A percentile compares a stretch with the other conserved stretches of the same genome.
Conservation (phyloP, 1,284 basidiomycete species). For the Heterobasidion occidentale region DNA sequence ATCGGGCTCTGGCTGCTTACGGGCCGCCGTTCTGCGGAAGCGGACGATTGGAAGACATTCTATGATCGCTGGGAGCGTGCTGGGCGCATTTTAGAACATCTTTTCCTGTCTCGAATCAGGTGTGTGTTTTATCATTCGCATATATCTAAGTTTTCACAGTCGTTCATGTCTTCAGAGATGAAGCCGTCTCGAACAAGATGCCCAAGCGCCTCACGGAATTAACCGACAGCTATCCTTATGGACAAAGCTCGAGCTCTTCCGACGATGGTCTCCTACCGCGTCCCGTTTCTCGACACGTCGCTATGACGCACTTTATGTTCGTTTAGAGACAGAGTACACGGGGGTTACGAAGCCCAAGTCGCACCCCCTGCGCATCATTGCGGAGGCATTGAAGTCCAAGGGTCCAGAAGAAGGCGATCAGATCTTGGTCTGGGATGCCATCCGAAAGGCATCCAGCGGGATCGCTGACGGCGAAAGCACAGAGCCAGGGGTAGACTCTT, state of each 20-base stretch:
- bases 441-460: conserved; percentile 33
- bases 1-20: conserved; percentile 67
- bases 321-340: conserved; percentile 35
- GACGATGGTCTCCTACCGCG: conserved; percentile 41
- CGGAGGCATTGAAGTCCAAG: conserved; percentile 47
- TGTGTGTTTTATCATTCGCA: conserved; percentile 19
- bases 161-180: conserved; percentile 39
- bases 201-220: conserved; percentile 65
- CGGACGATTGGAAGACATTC: conserved; percentile 53
- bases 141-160: not conserved
- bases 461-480: conserved; percentile 6
- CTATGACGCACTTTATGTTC: conserved; percentile 57
- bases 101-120: conserved; percentile 66
- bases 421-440: conserved; percentile 42
- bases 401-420: conserved; percentile 27
- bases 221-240: conserved; percentile 59
- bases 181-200: conserved; percentile 44
- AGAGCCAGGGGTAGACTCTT: conserved; percentile 2
- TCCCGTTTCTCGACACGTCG: conserved; percentile 55
- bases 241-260: conserved; percentile 25
- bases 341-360: conserved; percentile 31
- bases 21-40: conserved; percentile 31
- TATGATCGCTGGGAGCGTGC: conserved; percentile 66
- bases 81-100: conserved; percentile 63
- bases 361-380: conserved; percentile 50